Evolutionary conservation across 148 eudicot genomes (phyloP).

Genomic region (Agrostemma githago): DNA sequence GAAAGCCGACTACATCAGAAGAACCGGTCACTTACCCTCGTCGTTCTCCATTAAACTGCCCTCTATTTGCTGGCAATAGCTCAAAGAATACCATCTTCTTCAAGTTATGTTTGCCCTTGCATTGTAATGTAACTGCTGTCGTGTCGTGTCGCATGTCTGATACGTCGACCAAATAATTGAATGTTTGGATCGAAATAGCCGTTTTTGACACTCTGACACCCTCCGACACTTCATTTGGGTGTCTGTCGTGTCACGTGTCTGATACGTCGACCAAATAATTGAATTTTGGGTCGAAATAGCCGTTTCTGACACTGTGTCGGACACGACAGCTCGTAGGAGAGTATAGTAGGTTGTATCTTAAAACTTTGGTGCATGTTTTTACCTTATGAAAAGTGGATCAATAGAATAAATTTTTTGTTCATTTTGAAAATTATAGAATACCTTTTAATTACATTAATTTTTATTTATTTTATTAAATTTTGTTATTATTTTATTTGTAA

Average conservation of each 20-base stretch:
- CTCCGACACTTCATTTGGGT: no score
- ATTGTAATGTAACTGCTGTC: background rate
- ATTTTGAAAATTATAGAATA: background rate
- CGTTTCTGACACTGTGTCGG: no score
- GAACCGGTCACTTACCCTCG: constrained; percentile 89
- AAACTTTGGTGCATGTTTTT: constrained; percentile 4
- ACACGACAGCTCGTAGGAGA: no score
- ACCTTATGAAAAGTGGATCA: background rate
- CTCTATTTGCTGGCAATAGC: constrained; percentile 68
- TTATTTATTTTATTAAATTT: no score
- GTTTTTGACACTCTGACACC: no score
- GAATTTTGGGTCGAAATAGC: no score
- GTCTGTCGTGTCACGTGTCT: no score
- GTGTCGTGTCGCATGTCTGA: no score
- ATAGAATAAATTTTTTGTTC: constrained; percentile 5
- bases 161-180: no score
- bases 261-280: no score
- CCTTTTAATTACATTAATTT: no score
- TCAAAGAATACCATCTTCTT: constrained; percentile 1
- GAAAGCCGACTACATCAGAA: constrained; percentile 81
- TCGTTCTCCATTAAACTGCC: constrained; percentile 75
- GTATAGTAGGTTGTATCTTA: background rate
- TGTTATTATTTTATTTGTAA: background rate
- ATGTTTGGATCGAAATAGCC: no score
- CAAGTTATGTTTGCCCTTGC: background rate